A percentile compares a stretch with the other conserved stretches of the same genome.
phyloP scores from a whole-genome alignment of 1,284 basidiomycete genomes.

The Erythrobasidium hasegawianum region DNA sequence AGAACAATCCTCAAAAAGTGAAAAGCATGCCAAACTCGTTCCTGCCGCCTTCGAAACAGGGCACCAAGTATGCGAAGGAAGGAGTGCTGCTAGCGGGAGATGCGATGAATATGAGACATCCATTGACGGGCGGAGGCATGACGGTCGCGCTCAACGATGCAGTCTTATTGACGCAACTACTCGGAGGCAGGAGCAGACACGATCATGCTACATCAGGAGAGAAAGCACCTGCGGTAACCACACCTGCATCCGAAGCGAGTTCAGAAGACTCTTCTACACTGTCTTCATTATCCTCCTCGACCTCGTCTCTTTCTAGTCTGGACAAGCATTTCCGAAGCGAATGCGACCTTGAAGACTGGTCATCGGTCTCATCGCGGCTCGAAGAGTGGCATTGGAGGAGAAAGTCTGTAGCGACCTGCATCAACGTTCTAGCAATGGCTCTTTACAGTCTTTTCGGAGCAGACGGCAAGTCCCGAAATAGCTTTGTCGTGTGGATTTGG shows the following conservation, averaged over 20 bases:
- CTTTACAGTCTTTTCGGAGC: constrained; percentile 84
- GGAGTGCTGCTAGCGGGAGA: constrained; percentile 89
- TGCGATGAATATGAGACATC: constrained; percentile 99
- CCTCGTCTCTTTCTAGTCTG: neutral
- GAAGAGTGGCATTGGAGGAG: constrained; percentile 77
- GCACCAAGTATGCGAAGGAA: constrained; percentile 53
- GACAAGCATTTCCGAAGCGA: neutral
- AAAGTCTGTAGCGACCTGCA: constrained; percentile 73
- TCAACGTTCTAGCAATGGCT: constrained; percentile 86
- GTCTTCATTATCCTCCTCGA: neutral
- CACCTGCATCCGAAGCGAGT: neutral
- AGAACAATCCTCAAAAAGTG: constrained; percentile 48
- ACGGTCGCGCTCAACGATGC: constrained; percentile 85
- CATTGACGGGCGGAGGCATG: constrained; percentile 95
- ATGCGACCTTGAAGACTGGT: constrained; percentile 58
- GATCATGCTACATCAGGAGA: neutral
- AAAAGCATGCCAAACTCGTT: constrained; percentile 94
- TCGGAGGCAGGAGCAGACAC: constrained; percentile 49
- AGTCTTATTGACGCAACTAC: constrained; percentile 64
- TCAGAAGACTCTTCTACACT: neutral
- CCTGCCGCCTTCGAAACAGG: constrained; percentile 80
- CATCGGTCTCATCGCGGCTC: constrained; percentile 58
- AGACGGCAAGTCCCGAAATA: constrained; percentile 61
- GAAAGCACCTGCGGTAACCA: neutral
- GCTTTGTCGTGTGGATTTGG: neutral